Evolutionary conservation across 2,329 filamentous ascomycete genomes (phyloP), one percentile per base, ranked within the genome.

Genomic region (Byssothecium circinans): DNA sequence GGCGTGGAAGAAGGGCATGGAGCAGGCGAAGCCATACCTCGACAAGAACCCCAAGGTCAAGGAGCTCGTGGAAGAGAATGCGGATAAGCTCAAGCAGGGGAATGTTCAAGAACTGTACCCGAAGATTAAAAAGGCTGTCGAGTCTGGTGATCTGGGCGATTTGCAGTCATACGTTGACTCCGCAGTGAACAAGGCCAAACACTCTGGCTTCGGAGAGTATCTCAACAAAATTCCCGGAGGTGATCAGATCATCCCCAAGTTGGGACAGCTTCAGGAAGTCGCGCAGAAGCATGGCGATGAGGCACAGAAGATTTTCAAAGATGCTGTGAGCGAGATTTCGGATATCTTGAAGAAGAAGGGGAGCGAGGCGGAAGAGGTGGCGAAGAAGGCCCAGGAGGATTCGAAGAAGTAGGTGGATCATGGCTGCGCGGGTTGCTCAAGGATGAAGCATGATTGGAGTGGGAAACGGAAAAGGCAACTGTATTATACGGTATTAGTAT

Each of bases 41-140:
- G 86, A 90, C 57, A 89, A 89, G 78, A 88, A 82, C 69, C 86
- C 87, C n/a, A 76, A 88, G 72, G 73, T 88, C 49, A 90, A 89
- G 75, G 77, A 89, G 69, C 68, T 89, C 0, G 65, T 91, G 1
- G 85, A 89, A 74, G 75, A 87, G 62, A 91, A 91, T 68, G 77
- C 79, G 38, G 83, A 87, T 46, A 70, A 78, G 0, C 71, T 91
- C 40, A 89, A 87, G 74, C 74, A 82, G 52, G 86, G 86, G 14
- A 86, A 89, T 57, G 71, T 82, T 12, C 74, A 75, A 41, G 82
- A 88, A 57, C 68, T 89, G 0, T 86, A 85, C 61, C 73, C 82
- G 42, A 81, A 83, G 65, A 76, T 84, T 43, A 83, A 82, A 70
- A 75, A 78, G 1, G 82, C 85, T 0, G 78, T 80, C 8, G 78